These are phyloP conservation scores for Sordariomycetes sp. DNA, from an alignment of 2,329 filamentous ascomycete genomes.

Conservation along the genomic window DNA sequence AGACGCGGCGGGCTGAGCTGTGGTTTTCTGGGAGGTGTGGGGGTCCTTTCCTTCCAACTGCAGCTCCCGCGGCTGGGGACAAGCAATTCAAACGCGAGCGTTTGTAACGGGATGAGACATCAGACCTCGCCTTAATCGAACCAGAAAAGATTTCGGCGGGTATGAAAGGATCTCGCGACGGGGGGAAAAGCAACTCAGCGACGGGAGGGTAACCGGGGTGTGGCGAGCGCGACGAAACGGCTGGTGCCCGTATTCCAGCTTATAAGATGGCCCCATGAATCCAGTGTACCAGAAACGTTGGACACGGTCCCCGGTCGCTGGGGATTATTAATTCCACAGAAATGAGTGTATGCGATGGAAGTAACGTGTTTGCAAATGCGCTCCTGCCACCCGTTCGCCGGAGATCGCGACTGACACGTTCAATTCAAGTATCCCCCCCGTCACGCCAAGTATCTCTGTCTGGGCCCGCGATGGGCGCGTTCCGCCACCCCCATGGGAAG, in stretches of 20 bases:
- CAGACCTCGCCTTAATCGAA: not conserved
- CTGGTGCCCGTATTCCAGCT: not conserved
- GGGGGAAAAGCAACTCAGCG: not conserved
- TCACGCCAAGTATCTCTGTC: not conserved
- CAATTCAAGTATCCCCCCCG: not conserved
- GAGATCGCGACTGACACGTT: not conserved
- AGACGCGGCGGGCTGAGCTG: not conserved
- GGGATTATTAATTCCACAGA: not conserved
- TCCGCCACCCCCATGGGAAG: not conserved
- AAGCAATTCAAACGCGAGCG: not conserved
- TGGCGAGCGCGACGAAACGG: not conserved
- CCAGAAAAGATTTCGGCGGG: not conserved
- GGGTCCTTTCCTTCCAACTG: not conserved
- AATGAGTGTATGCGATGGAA: not conserved
- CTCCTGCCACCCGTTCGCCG: not conserved
- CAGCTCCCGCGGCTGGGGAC: not conserved
- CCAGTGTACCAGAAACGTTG: not conserved
- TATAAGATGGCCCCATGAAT: not conserved
- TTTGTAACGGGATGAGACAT: not conserved
- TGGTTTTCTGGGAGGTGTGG: not conserved
- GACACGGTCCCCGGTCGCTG: not conserved
- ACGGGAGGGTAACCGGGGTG: not conserved
- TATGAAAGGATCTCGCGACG: not conserved
- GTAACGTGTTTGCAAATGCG: not conserved
- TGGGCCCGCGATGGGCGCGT: not conserved